Evolutionary conservation across 306 rosid genomes (phyloP), one percentile per base, ranked within the genome.

Genomic region (Abrus precatorius): DNA sequence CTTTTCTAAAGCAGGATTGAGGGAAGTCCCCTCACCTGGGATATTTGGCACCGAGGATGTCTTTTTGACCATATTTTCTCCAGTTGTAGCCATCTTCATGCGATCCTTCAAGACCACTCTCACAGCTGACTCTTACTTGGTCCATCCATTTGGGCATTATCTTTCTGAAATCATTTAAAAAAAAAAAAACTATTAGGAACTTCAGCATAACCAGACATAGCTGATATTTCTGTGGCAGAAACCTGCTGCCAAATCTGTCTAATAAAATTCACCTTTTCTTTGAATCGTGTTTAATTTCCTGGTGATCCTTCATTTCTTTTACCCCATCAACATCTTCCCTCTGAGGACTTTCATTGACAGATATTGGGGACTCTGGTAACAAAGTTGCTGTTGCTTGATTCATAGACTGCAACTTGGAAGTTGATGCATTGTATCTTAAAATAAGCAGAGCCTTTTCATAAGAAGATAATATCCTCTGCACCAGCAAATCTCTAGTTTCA

Each of bases 21-120:
- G 45, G 9, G n/a, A 69, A 80, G 63, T 60, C 53, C 7, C 34
- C 61, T 80, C 80, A 94, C 98, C 98, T 94, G 1, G 97, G 98
- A 86, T 88, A 81, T 84, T 85, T 92, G 82, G 98, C 87, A 45
- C 96, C 91, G 0, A 94, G 92, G 83, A 94, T 94, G 79, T 92
- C 98, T 77, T 94, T 94, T 76, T 94, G 98, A 59, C 98, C 98
- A 49, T 94, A 94, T 79, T 92, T 94, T 89, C 98, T 89, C 98
- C 98, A 94, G 86, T 86, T 89, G 67, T 81, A 89, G 79, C 98
- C 97, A 68, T 94, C 98, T 30, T 94, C 97, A 2, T 85, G 91
- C 30, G 97, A 82, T 63, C 97, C 98, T 83, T 90, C 98, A 36
- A 92, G 81, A 43, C 96, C 89, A 36, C 80, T 94, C 77, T 89